Percentiles rank a stretch among this genome's conserved stretches.
phyloP scores from a whole-genome alignment of 2,329 filamentous ascomycete species.

The Alternaria conjuncta region DNA sequence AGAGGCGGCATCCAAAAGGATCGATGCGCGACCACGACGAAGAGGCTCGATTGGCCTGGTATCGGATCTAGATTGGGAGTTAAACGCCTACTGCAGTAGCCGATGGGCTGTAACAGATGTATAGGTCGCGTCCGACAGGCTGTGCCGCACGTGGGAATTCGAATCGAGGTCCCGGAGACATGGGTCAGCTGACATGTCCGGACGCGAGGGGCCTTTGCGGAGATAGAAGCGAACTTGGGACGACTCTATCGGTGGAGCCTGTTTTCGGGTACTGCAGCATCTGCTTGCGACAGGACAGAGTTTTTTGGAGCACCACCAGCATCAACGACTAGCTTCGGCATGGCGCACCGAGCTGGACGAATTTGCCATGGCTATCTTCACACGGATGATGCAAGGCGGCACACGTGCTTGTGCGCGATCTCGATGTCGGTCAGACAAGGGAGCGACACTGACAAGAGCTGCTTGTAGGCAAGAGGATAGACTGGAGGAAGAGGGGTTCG shows the following conservation, averaged over 20 bases:
- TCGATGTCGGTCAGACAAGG: background rate
- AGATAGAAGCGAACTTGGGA: constrained; percentile 9
- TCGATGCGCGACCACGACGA: background rate
- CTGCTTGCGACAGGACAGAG: constrained; percentile 4
- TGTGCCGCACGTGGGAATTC: constrained; percentile 3
- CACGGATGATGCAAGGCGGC: background rate
- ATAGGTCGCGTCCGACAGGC: background rate
- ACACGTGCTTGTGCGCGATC: background rate
- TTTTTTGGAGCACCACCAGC: background rate
- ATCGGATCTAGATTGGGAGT: constrained; percentile 1
- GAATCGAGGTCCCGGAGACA: constrained; percentile 10
- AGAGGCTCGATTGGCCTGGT: constrained; percentile 3
- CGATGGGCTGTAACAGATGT: background rate
- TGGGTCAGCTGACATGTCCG: constrained; percentile 3
- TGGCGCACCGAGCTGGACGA: background rate
- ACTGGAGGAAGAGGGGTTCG: background rate
- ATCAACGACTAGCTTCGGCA: constrained; percentile 10
- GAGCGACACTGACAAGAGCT: background rate
- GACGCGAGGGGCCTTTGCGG: background rate
- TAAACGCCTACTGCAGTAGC: background rate
- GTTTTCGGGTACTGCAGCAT: background rate
- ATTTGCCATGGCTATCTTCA: background rate
- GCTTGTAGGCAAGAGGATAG: background rate
- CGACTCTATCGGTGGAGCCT: background rate
- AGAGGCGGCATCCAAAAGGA: background rate